A percentile compares a stretch with the other conserved stretches of the same genome.
phyloP scores from a whole-genome alignment of 176 grass and related monocot genomes.

The Musa schizocarpa region DNA sequence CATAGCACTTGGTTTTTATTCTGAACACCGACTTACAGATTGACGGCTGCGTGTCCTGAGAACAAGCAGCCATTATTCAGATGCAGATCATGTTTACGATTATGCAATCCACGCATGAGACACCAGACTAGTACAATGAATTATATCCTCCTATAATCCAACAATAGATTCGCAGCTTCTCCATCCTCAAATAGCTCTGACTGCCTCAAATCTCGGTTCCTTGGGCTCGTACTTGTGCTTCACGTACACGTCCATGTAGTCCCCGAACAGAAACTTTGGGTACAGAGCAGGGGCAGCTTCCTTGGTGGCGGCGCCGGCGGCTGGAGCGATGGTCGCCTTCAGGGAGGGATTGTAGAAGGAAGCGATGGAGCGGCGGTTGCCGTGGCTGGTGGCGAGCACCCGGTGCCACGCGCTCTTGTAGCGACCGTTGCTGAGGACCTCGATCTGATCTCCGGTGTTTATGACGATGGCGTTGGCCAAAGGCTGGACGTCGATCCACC shows the following conservation, averaged over 20 bases:
- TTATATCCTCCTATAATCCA: too few relatives aligned
- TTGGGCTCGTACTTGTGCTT: constrained; percentile 64
- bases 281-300: constrained; percentile 11
- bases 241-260: constrained; percentile 82
- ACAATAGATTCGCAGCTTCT: too few relatives aligned
- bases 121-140: too few relatives aligned
- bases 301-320: not conserved
- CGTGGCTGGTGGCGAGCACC: constrained; percentile 39
- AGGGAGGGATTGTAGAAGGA: constrained; percentile 85
- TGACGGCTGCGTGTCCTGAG: too few relatives aligned
- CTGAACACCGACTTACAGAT: too few relatives aligned
- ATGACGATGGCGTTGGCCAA: constrained; percentile 71
- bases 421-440: constrained; percentile 71
- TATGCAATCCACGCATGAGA: too few relatives aligned
- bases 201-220: constrained; percentile 46
- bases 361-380: constrained; percentile 69
- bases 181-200: not conserved
- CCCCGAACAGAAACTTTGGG: constrained; percentile 53
- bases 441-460: constrained; percentile 97
- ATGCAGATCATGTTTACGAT: too few relatives aligned
- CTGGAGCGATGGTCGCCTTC: constrained; percentile 42
- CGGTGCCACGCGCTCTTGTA: constrained; percentile 96
- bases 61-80: too few relatives aligned
- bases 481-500: constrained; percentile 72
- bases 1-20: too few relatives aligned